phyloP scores from a whole-genome alignment of 2,329 filamentous ascomycete species.

The Cladophialophora psammophila region DNA sequence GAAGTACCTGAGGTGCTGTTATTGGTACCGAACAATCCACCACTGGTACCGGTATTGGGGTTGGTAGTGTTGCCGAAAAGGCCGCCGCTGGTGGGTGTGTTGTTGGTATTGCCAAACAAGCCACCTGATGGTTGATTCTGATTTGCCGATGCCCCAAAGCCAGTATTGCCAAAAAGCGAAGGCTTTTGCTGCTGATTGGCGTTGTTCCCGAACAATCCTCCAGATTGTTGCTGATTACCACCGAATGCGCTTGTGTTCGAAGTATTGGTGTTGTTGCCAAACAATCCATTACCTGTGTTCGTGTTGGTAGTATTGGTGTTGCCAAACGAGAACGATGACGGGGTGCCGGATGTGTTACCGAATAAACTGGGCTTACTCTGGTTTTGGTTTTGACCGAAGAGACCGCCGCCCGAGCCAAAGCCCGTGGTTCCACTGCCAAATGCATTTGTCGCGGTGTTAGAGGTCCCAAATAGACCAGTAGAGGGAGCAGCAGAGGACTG shows the following conservation, averaged over 20 bases:
- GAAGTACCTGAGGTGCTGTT: constrained; percentile 44
- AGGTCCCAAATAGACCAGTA: constrained; percentile 51
- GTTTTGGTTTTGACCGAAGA: constrained; percentile 54
- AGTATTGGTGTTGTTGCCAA: constrained; percentile 29
- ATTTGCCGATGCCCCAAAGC: constrained; percentile 47
- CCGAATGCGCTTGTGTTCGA: constrained; percentile 42
- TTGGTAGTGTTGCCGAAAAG: constrained; percentile 55
- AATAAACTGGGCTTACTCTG: constrained; percentile 54
- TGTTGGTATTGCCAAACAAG: constrained; percentile 52
- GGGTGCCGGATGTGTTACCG: constrained; percentile 45
- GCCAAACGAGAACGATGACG: constrained; percentile 45
- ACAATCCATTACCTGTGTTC: constrained; percentile 39
- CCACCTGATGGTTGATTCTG: constrained; percentile 55
- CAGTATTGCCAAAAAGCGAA: constrained; percentile 47
- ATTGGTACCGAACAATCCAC: constrained; percentile 56
- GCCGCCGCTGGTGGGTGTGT: constrained; percentile 44
- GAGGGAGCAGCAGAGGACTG: constrained; percentile 45
- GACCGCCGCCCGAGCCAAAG: constrained; percentile 58
- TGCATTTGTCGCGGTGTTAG: constrained; percentile 45
- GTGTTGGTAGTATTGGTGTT: constrained; percentile 41
- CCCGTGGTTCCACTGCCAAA: constrained; percentile 47
- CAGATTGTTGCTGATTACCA: constrained; percentile 44
- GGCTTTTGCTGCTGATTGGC: constrained; percentile 34
- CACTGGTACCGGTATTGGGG: constrained; percentile 59
- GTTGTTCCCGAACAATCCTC: constrained; percentile 54